These are phyloP conservation scores for Annona cherimola DNA, from an alignment of 164 flowering plant genomes.

Conservation along the genomic window DNA sequence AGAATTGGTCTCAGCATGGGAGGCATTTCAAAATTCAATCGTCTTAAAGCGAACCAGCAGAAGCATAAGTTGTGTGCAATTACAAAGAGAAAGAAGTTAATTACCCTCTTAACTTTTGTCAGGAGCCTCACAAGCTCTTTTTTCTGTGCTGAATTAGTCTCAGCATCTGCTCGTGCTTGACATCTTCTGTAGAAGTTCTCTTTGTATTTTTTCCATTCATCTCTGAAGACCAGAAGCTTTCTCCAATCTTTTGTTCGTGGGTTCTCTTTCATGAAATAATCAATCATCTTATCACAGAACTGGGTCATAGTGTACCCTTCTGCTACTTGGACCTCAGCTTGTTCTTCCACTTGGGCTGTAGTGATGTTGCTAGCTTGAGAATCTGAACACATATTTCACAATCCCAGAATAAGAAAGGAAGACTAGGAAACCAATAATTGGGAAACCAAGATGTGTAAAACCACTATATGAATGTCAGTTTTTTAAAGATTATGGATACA, in stretches of 20 bases:
- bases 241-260: conserved; percentile 75
- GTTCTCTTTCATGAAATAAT: conserved; percentile 75
- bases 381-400: conserved; percentile 13
- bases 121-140: conserved; percentile 41
- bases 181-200: conserved; percentile 69
- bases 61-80: too few relatives aligned
- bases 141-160: conserved; percentile 51
- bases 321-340: conserved; percentile 58
- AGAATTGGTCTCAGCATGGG: too few relatives aligned
- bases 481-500: too few relatives aligned
- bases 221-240: conserved; percentile 70
- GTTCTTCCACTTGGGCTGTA: conserved; percentile 37
- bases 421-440: background rate
- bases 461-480: background rate
- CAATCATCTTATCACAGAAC: conserved; percentile 84
- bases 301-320: conserved; percentile 74
- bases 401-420: background rate
- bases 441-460: background rate
- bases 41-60: too few relatives aligned
- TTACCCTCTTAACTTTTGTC: conserved; percentile 78
- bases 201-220: conserved; percentile 82
- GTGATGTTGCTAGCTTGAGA: conserved; percentile 25
- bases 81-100: background rate
- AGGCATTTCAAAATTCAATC: too few relatives aligned
- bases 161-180: conserved; percentile 43